Evolutionary conservation across 1,284 basidiomycete species (phyloP).

Genomic region (Flammula alnicola): DNA sequence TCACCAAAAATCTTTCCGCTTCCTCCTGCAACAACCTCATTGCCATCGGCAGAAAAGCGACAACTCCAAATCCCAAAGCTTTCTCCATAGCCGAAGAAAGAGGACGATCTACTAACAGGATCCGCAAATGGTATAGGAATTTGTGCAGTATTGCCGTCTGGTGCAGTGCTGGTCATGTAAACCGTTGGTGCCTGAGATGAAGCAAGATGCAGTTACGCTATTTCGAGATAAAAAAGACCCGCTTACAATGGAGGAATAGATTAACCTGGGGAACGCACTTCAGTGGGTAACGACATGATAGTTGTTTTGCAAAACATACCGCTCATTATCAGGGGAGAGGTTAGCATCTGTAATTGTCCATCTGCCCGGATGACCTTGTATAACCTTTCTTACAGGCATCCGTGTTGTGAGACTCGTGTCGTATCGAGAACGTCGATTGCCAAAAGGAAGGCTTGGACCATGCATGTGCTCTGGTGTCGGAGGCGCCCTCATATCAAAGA

Average conservation of each 20-base stretch:
- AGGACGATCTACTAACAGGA: constrained; percentile 34
- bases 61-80: constrained; percentile 88
- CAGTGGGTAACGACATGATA: not conserved
- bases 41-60: constrained; percentile 94
- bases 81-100: constrained; percentile 45
- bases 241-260: constrained; percentile 87
- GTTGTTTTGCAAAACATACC: constrained; percentile 45
- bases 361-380: constrained; percentile 73
- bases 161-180: constrained; percentile 83
- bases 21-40: constrained; percentile 85
- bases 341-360: constrained; percentile 98
- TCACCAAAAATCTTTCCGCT: constrained; percentile 79
- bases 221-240: not conserved
- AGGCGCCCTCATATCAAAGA: constrained; percentile 81
- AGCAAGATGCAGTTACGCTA: not conserved
- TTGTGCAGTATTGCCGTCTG: constrained; percentile 71
- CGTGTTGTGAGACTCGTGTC: constrained; percentile 60
- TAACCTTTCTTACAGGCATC: constrained; percentile 79
- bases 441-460: constrained; percentile 17
- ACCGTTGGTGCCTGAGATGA: constrained; percentile 64
- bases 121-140: constrained; percentile 77
- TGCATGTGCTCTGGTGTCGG: constrained; percentile 10
- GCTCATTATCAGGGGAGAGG: constrained; percentile 89
- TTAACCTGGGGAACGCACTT: constrained; percentile 62
- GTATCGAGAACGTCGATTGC: constrained; percentile 12